Conservation (phyloP, 2,329 filamentous ascomycete species). For the Talaromyces sp. region DNA sequence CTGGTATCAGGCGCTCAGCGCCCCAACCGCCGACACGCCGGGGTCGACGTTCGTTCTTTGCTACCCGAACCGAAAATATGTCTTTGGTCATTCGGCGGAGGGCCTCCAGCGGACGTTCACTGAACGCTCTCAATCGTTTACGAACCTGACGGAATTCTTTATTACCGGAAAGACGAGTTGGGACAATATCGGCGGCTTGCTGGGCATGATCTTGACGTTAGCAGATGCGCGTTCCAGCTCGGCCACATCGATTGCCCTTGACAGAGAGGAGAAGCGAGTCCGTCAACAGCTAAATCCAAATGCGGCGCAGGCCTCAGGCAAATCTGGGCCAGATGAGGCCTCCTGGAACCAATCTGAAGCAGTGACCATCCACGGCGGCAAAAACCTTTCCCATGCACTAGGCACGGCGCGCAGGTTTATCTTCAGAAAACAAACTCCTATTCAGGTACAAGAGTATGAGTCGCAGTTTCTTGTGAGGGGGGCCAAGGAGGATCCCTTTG, state of each 20-base stretch:
- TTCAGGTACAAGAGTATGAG: conserved; percentile 65
- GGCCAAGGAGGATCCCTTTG: conserved; percentile 20
- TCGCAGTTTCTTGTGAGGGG: conserved; percentile 16
- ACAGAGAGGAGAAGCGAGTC: conserved; percentile 3
- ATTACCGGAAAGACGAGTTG: conserved; percentile 73
- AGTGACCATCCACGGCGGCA: conserved; percentile 69
- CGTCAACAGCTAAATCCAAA: not conserved
- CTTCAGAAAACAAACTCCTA: conserved; percentile 73
- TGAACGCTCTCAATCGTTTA: conserved; percentile 61
- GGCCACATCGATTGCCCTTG: conserved; percentile 38
- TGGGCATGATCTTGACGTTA: conserved; percentile 79
- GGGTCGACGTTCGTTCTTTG: conserved; percentile 74
- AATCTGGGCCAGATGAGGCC: not conserved
- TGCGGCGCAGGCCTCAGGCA: not conserved
- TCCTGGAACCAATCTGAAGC: not conserved
- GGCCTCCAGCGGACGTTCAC: conserved; percentile 74
- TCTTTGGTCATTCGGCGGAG: conserved; percentile 78
- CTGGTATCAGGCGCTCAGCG: conserved; percentile 68
- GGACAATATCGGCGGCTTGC: conserved; percentile 71
- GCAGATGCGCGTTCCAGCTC: conserved; percentile 59
- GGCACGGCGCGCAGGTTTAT: conserved; percentile 82
- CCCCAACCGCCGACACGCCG: conserved; percentile 81
- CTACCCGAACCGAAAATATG: conserved; percentile 75
- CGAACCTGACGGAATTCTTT: conserved; percentile 71
- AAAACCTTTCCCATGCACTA: conserved; percentile 73